phyloP scores from a whole-genome alignment of 192 early-diverging fungal species.

The Coemansia sp. region DNA sequence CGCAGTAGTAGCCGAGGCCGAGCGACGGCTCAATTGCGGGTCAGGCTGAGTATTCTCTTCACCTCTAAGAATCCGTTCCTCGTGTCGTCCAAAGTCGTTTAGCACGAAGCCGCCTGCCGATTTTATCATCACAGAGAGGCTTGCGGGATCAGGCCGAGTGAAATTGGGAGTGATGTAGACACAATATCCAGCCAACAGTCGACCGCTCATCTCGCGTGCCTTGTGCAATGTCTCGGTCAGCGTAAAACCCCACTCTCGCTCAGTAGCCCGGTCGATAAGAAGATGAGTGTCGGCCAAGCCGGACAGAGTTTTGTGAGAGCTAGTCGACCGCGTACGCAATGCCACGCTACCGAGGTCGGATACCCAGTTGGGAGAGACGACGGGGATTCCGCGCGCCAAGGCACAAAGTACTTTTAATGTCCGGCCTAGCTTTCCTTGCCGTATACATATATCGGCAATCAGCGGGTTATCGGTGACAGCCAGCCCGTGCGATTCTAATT shows the following conservation, averaged over 20 bases:
- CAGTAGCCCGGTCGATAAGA: constrained; percentile 24
- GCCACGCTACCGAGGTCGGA: constrained; percentile 1
- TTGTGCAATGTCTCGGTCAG: constrained; percentile 18
- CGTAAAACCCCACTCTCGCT: constrained; percentile 35
- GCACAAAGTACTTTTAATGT: constrained; percentile 53
- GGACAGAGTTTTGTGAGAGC: not conserved
- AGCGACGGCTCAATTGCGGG: constrained; percentile 3
- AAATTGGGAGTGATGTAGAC: constrained; percentile 21
- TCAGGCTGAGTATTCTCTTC: not conserved
- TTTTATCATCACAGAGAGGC: constrained; percentile 19
- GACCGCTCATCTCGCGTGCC: constrained; percentile 5
- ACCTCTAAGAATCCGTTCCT: constrained; percentile 15
- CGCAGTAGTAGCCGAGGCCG: not conserved
- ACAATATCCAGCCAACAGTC: constrained; percentile 21
- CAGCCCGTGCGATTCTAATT: constrained; percentile 11
- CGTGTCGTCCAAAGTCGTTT: constrained; percentile 29
- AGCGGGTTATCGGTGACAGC: constrained; percentile 38
- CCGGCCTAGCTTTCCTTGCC: constrained; percentile 29
- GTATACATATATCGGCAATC: constrained; percentile 29
- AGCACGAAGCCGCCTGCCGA: constrained; percentile 41
- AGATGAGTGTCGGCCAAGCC: constrained; percentile 1
- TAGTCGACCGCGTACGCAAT: not conserved
- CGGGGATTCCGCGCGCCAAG: constrained; percentile 38
- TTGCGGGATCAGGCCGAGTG: constrained; percentile 14
- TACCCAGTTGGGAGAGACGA: constrained; percentile 20